These are phyloP conservation scores for Anisogramma anomala DNA, from an alignment of 2,329 filamentous ascomycete genomes.

Conservation along the genomic window DNA sequence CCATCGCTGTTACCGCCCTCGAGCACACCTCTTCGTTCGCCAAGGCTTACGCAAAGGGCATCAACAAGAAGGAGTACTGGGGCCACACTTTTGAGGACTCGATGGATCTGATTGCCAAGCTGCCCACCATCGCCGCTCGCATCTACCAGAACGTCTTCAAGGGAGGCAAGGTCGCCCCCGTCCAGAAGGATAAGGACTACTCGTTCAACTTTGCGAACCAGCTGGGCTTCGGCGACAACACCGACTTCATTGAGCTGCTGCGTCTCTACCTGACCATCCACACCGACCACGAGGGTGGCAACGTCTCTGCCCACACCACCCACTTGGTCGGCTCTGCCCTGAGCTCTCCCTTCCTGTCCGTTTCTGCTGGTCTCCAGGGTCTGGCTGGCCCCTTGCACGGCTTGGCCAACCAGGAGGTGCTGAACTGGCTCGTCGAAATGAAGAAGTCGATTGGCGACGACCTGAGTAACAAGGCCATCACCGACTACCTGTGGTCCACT, in stretches of 20 bases:
- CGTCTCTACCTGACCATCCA: conserved; percentile 99
- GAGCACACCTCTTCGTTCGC: conserved; percentile 97
- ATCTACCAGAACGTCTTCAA: conserved; percentile 99
- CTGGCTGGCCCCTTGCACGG: conserved; percentile 97
- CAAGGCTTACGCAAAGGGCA: conserved; percentile 97
- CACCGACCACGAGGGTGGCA: conserved; percentile 99
- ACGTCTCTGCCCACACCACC: conserved; percentile 96
- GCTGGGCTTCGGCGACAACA: conserved; percentile 90
- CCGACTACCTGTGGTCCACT: conserved; percentile 96
- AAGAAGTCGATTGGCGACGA: conserved; percentile 91
- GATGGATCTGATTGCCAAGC: conserved; percentile 99
- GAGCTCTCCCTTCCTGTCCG: conserved; percentile 93
- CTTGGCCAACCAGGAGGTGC: conserved; percentile 98
- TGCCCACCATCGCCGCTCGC: conserved; percentile 91
- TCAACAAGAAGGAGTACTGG: conserved; percentile 99
- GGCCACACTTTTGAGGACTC: conserved; percentile 98
- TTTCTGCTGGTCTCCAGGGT: conserved; percentile 94
- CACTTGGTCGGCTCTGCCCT: conserved; percentile 94
- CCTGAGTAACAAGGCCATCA: conserved; percentile 91
- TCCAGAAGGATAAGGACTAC: conserved; percentile 99
- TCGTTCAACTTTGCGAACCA: conserved; percentile 99
- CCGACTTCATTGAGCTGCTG: conserved; percentile 96
- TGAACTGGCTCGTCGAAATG: conserved; percentile 99
- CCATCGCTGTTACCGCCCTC: conserved; percentile 90
- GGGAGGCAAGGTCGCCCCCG: conserved; percentile 91